phyloP scores from a whole-genome alignment of 441 rosid genomes.

The Rhodomyrtus psidioides region DNA sequence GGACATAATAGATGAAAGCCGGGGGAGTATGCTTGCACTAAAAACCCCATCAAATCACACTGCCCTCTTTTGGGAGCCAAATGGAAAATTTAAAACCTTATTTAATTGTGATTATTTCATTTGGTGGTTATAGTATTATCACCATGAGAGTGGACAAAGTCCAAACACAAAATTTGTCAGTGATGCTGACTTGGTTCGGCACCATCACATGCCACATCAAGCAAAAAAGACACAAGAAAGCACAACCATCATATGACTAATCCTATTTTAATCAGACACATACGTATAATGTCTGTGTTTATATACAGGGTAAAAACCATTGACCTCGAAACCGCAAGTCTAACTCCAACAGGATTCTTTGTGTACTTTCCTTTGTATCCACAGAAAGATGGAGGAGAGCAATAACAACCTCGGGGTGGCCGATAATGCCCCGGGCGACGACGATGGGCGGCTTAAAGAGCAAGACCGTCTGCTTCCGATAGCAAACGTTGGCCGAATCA shows the following conservation, averaged over 20 bases:
- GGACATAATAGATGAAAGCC: neutral
- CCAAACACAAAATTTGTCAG: neutral
- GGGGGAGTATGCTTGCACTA: neutral
- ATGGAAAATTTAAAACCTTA: neutral
- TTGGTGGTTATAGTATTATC: neutral
- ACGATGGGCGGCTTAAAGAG: slow-evolving; percentile 24
- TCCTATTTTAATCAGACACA: neutral
- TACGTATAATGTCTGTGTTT: neutral
- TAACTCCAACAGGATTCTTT: neutral
- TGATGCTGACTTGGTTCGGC: neutral
- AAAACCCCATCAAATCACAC: neutral
- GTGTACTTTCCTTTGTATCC: neutral
- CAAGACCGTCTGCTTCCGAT: slow-evolving; percentile 44
- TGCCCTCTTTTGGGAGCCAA: neutral
- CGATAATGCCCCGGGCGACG: slow-evolving; percentile 19
- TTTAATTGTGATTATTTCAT: neutral
- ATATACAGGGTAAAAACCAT: neutral
- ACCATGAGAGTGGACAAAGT: neutral
- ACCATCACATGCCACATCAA: neutral
- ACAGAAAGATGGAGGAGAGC: neutral
- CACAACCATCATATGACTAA: neutral
- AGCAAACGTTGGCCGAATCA: slow-evolving; percentile 55
- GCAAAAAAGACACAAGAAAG: neutral
- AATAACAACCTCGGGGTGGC: slow-evolving; percentile 15
- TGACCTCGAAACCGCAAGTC: neutral